phyloP scores from a whole-genome alignment of 371 early-diverging fungal genomes.

The Globomyces sp. region DNA sequence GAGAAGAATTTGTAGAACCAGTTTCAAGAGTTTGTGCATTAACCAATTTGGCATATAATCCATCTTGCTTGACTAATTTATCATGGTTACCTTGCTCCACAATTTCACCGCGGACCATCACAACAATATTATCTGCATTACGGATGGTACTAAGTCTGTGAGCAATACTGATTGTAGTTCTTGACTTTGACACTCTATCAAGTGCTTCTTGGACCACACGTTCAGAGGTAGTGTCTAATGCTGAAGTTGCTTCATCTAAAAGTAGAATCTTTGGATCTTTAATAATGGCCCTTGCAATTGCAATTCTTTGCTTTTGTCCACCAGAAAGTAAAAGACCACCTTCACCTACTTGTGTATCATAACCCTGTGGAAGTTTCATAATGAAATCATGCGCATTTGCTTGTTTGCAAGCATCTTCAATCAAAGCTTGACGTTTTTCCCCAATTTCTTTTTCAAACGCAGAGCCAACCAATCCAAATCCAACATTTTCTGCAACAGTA shows the following conservation, averaged over 20 bases:
- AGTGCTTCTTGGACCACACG: constrained; percentile 45
- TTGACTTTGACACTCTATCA: constrained; percentile 37
- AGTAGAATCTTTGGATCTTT: constrained; percentile 63
- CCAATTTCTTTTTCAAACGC: constrained; percentile 6
- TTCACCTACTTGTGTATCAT: constrained; percentile 77
- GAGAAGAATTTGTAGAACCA: background rate
- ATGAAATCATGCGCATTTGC: constrained; percentile 81
- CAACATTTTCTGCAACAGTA: constrained; percentile 65
- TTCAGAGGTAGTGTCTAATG: constrained; percentile 72
- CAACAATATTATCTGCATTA: constrained; percentile 45
- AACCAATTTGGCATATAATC: constrained; percentile 42
- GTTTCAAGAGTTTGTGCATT: constrained; percentile 28
- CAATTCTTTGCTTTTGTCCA: constrained; percentile 58
- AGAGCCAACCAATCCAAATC: constrained; percentile 12
- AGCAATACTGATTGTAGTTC: constrained; percentile 48
- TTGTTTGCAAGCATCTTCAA: constrained; percentile 38
- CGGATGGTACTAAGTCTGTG: constrained; percentile 46
- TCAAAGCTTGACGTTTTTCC: constrained; percentile 16
- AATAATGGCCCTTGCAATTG: constrained; percentile 82
- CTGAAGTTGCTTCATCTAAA: constrained; percentile 92
- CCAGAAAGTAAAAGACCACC: constrained; percentile 67
- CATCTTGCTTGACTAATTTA: constrained; percentile 25
- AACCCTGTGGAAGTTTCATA: constrained; percentile 67
- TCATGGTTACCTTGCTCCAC: constrained; percentile 44
- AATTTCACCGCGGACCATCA: constrained; percentile 40